Evolutionary conservation across 2,329 filamentous ascomycete species (phyloP), one percentile per base, ranked within the genome.

Genomic region (Xylaria sp.): DNA sequence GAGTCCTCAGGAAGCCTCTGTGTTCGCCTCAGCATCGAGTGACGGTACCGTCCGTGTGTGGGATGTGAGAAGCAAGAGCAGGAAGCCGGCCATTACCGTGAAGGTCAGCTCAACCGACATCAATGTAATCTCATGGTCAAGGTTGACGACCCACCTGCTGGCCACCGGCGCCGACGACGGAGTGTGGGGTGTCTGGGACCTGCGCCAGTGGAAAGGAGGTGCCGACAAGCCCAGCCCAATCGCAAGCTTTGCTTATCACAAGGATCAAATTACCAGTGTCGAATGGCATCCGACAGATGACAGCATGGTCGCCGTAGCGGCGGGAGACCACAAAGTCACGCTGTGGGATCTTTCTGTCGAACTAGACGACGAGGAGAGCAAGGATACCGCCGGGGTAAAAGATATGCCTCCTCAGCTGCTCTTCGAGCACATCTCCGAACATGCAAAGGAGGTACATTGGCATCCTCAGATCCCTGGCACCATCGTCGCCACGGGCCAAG

Each of bases 251-350:
- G 87, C 90, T 76, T 98, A 97, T 85, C 94, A 99, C 86, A 95
- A 93, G 81, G 93, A 97, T 81, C 96, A 97, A 75, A 93, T 99
- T 75, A 99, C 96, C 7, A 93, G 91, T 73, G 88, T 99, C 45
- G 94, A 98, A 83, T 99, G 96, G 95, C 95, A 98, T 80, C 95
- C 96, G 2, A 95, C 93, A 0, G 96, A 99, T 77, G 95, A 99
- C 84, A 97, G 92, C 78, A 97, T 98, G 76, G 89, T 99, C 18
- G 92, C 93, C 2, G 94, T 98, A 48, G 95, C 93, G 25, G 93
- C 93, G 0, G 96, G 91, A 52, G 96, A 99, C 80, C 95, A 94
- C 82, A 98, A 95, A 0, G 89, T 98, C 36, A 97, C 96, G 1
- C 83, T 98, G 36, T 98, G 96, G 96, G 96, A 99, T 87, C 81